Base-by-base conservation (phyloP, 202 grass and related monocot genomes). In the Cymbopogon flexuosus region DNA sequence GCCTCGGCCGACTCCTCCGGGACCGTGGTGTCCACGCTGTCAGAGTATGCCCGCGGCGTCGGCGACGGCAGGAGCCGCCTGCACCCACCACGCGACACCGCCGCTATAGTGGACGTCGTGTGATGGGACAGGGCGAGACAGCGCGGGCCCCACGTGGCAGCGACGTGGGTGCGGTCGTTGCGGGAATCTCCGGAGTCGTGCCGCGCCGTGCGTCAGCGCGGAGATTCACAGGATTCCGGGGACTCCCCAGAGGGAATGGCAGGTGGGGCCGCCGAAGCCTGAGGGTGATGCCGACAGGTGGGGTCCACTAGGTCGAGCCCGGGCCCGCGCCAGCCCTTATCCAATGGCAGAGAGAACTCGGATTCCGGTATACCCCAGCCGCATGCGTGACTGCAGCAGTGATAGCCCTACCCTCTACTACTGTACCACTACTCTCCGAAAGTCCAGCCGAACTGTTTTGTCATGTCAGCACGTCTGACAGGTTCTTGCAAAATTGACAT, bases 191-290 rank as follows among this genome's bases (percentile, higher is more conserved):
- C 70, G 43, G 77, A 23, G 63, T 70, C 52, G 35, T 27, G 40
- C 68, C 22, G 23, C 9, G 41, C 41, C 37, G 0, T 8, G 21
- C 39, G 67, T n/a, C 21, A 76, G 24, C 75, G 22, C 68, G 34
- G 76, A 88, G 87, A 88, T 88, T 88, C 87, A 85, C 45, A 81
- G 57, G 87, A 77, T 66, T 85, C 82, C 63, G 31, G 19, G 68
- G 45, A 8, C 12, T 14, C 43, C 24, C 47, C 47, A 18, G 30
- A 22, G 49, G 5, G 35, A 11, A 61, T 76, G 73, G 13, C 56
- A 62, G 22, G 16, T 5, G 33, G 83, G 83, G 0, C 18, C 68
- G 16, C 3, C 5, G 0, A n/a, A n/a, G n/a, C 0, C 0, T 0
- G 15, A 36, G 3, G 0, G 15, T 33, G 46, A 49, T 15, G 1